Base-by-base conservation (phyloP, 805 yeast species). In the Starmerella davenportii region DNA sequence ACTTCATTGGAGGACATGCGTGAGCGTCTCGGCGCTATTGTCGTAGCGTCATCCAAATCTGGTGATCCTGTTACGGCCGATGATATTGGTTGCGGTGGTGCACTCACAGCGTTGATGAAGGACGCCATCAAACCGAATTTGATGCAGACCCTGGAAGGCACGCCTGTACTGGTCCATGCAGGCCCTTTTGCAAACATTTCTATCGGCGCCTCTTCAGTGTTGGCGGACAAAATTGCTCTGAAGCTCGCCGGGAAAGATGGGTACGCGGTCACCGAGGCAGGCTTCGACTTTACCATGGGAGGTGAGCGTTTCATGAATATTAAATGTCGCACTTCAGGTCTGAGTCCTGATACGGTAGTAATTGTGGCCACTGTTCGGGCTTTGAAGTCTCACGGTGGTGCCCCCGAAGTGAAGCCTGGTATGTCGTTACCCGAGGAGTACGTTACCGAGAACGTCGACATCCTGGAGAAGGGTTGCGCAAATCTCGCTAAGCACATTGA, bases 261-360 rank as follows among this genome's bases (percentile, higher is more conserved):
- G 48, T 87, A 70, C 55, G 95, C 85, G 42, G 82, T 87, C 44
- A 87, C 96, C 36, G 96, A 87, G 60, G 95, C 96, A 35, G 96
- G 96, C 35, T 87, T 87, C 62, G 96, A 87, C 61, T 87, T 90
- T 67, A 87, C 95, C 38, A 87, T 87, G 95, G 96, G 96, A 49
- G 96, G 96, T 49, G 96, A 87, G 68, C 73, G 96, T 53, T 87
- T 87, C 65, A 74, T 87, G 61, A 81, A 87, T 64, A 87, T 87
- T 60, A 87, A 87, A 63, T 84, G 95, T 60, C 76, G 96, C 57
- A 70, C 93, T n/a, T 78, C 93, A 27, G 95, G 94, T 2, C 68
- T 79, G 43, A 65, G 69, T 35, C 96, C 96, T 28, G 92, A 85
- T 57, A 78, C 78, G 34, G 85, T 87, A 40, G 93, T 87, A 35